Evolutionary conservation across 306 rosid species (phyloP).

Genomic region (Vigna unguiculata): DNA sequence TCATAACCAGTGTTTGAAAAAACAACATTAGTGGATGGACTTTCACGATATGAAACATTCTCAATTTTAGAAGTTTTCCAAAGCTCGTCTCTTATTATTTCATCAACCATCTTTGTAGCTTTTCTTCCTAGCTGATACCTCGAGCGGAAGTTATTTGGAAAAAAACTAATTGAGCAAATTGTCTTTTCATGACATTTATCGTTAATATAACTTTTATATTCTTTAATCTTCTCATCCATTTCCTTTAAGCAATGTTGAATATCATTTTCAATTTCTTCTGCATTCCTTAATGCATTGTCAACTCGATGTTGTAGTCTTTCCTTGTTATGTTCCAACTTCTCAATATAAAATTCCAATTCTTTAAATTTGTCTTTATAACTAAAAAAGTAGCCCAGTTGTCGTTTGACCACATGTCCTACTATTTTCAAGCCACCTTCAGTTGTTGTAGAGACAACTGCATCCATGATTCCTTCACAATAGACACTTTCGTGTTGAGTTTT

Average conservation of each 20-base stretch:
- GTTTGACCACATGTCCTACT: neutral
- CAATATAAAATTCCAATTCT: neutral
- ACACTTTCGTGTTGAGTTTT: too few species aligned
- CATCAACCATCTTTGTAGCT: slow-evolving; percentile 8
- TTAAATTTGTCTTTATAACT: neutral
- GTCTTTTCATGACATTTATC: neutral
- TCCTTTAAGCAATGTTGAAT: neutral
- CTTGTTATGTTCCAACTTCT: neutral
- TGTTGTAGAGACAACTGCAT: neutral
- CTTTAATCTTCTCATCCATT: neutral
- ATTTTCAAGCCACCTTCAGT: neutral
- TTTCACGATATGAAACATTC: neutral
- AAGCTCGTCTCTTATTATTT: neutral
- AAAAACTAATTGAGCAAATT: slow-evolving; percentile 7
- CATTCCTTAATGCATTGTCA: neutral
- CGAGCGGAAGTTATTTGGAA: neutral
- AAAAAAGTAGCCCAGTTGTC: too few species aligned
- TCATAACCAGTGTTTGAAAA: neutral
- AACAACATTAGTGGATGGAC: neutral
- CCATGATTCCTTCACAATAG: neutral
- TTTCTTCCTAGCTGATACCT: neutral
- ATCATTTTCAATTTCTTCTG: neutral
- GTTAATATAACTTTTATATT: neutral
- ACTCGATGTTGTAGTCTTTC: neutral
- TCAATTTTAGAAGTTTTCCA: neutral